Conservation (phyloP, 768 basidiomycete genomes). For the Hypsizygus marmoreus region DNA sequence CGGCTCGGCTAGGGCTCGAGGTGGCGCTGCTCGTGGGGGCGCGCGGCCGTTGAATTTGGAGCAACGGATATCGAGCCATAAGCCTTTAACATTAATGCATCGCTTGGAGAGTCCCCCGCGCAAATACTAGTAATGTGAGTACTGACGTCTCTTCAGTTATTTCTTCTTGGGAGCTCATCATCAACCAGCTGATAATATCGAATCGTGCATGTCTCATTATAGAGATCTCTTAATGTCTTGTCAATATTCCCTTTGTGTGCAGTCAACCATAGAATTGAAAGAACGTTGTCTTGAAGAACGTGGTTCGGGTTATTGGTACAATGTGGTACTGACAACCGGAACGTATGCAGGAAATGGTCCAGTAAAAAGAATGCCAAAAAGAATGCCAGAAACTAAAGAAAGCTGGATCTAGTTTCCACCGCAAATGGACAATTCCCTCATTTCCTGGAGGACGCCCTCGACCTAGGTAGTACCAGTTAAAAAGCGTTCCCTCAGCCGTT, state of each 20-base stretch:
- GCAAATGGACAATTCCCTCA: conserved; percentile 94
- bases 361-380: neutral
- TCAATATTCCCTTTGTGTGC: too few species aligned
- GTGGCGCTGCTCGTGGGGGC: conserved; percentile 15
- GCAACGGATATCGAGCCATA: conserved; percentile 24
- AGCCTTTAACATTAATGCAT: conserved; percentile 21
- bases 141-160: neutral
- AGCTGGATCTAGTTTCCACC: conserved; percentile 56
- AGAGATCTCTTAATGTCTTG: too few species aligned
- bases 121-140: conserved; percentile 2
- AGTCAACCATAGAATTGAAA: too few species aligned
- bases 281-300: neutral
- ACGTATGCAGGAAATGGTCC: too few species aligned
- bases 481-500: neutral
- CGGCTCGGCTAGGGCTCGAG: conserved; percentile 15
- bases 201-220: too few species aligned
- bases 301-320: too few species aligned
- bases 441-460: conserved; percentile 96
- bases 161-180: neutral
- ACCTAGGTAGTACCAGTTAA: conserved; percentile 49
- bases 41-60: conserved; percentile 19
- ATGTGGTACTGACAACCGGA: too few species aligned
- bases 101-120: conserved; percentile 14
- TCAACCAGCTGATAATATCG: neutral
- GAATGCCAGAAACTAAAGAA: neutral